phyloP scores from a whole-genome alignment of 2,329 filamentous ascomycete genomes.

The Exserohilum rostratum region DNA sequence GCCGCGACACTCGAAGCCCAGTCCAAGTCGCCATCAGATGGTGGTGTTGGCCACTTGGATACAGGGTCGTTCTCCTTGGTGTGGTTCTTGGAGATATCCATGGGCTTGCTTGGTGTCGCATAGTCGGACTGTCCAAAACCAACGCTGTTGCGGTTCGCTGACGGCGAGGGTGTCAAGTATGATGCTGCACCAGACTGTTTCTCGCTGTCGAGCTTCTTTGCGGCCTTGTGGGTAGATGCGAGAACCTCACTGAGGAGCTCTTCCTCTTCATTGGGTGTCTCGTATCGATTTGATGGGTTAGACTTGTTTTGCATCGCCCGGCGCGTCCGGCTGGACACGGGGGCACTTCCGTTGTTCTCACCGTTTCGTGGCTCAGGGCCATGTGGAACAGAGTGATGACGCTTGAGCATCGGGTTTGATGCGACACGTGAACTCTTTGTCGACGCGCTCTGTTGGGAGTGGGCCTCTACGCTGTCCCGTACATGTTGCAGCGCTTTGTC shows the following conservation, averaged over 20 bases:
- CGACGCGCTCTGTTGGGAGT: constrained; percentile 38
- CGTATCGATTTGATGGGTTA: constrained; percentile 82
- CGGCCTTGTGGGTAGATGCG: constrained; percentile 75
- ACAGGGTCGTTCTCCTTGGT: constrained; percentile 54
- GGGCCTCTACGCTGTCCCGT: constrained; percentile 62
- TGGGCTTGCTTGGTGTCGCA: constrained; percentile 69
- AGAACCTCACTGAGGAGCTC: constrained; percentile 91
- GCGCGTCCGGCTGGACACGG: constrained; percentile 79
- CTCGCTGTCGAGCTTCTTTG: constrained; percentile 68
- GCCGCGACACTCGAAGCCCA: constrained; percentile 85
- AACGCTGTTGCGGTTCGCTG: constrained; percentile 79
- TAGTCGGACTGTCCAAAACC: constrained; percentile 72
- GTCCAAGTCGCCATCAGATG: constrained; percentile 84
- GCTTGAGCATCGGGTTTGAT: constrained; percentile 55
- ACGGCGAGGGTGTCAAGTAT: constrained; percentile 77
- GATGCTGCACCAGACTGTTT: constrained; percentile 62
- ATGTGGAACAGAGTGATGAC: constrained; percentile 56
- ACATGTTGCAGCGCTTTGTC: constrained; percentile 67
- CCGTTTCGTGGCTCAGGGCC: constrained; percentile 60
- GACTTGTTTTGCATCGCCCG: constrained; percentile 72
- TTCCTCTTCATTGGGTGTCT: constrained; percentile 95
- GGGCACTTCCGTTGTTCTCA: constrained; percentile 60
- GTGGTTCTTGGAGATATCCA: constrained; percentile 63
- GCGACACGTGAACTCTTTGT: constrained; percentile 47
- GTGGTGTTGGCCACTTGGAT: constrained; percentile 91